Evolutionary conservation across 768 basidiomycete species (phyloP), one percentile per base, ranked within the genome.

Genomic region (Fomitopsis pulvina): DNA sequence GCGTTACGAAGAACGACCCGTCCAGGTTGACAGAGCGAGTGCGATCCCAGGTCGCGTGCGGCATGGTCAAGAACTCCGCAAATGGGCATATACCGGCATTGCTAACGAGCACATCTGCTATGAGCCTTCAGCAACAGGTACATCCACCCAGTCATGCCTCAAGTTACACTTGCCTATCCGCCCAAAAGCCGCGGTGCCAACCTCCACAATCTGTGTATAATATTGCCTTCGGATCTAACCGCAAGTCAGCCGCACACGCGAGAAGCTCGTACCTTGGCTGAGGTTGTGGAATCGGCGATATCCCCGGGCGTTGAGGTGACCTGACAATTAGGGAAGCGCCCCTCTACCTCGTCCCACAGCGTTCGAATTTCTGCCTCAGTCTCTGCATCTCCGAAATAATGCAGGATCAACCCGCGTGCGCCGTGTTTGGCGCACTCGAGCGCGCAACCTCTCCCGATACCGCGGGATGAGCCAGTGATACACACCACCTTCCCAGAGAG

Each of bases 51-150:
- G 78, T 76, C 62, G 71, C 61, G 66, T 70, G 72, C 1, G 83
- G 80, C 77, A 87, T 82, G 14, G 77, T 78, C 57, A 88, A 68
- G 64, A 88, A 86, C 34, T 84, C 79, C 32, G 82, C 77, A 65
- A 89, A 88, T 1, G 86, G 85, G 62, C 87, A 89, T 53, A 88
- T 87, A 11, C 87, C 75, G 1, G 76, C 77, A 61, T 77, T 78
- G 59, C 71, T 75, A 49, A 77, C 71, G n/a, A 77, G 67, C n/a
- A 73, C 71, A 56, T 77, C 74, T 70, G 26, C 18, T 21, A 11
- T 8, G n/a, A 45, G 25, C n/a, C 21, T 34, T n/a, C n/a, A n/a
- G n/a, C 14, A 47, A 24, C 11, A n/a, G 25, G 37, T 21, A 4
- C 29, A 18, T 3, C 11, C 21, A 8, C 20, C 4, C 30, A 22